A percentile compares a stretch with the other conserved stretches of the same genome.
Conservation (phyloP, 2,329 filamentous ascomycete genomes). For the Trichoderma breve region DNA sequence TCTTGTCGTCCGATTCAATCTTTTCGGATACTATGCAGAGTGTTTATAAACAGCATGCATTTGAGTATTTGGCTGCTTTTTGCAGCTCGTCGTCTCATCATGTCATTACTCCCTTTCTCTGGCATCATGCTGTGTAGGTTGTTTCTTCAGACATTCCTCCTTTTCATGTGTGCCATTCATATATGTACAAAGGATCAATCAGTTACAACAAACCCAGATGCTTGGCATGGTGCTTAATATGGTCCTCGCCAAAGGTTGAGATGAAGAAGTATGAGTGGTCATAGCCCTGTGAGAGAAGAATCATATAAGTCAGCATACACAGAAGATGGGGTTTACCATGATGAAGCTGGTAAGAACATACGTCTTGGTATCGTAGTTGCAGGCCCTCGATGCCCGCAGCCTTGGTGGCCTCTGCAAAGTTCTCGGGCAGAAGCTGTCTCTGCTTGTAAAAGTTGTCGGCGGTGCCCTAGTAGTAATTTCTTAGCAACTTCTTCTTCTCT, state of each 20-base stretch:
- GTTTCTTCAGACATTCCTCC: neutral
- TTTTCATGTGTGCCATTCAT: neutral
- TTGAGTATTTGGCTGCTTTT: neutral
- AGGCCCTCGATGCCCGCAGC: conserved; percentile 71
- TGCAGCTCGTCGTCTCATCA: neutral
- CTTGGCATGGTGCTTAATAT: conserved; percentile 89
- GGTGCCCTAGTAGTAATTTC: conserved; percentile 61
- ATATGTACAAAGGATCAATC: neutral
- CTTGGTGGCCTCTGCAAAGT: conserved; percentile 77
- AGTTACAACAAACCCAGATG: conserved; percentile 53
- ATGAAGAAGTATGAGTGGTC: conserved; percentile 99
- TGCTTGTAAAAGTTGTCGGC: conserved; percentile 97
- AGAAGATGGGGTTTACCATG: neutral
- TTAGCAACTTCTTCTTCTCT: neutral
- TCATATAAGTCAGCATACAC: conserved; percentile 4
- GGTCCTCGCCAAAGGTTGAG: conserved; percentile 83
- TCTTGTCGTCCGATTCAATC: neutral
- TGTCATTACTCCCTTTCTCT: neutral
- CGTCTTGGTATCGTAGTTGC: conserved; percentile 77
- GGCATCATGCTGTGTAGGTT: neutral
- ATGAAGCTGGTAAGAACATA: conserved; percentile 34
- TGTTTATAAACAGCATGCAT: neutral
- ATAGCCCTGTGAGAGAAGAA: conserved; percentile 60
- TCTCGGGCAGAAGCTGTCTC: conserved; percentile 88
- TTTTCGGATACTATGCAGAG: neutral